Conservation (phyloP, 2,329 filamentous ascomycete species). For the Cytospora piceicola region DNA sequence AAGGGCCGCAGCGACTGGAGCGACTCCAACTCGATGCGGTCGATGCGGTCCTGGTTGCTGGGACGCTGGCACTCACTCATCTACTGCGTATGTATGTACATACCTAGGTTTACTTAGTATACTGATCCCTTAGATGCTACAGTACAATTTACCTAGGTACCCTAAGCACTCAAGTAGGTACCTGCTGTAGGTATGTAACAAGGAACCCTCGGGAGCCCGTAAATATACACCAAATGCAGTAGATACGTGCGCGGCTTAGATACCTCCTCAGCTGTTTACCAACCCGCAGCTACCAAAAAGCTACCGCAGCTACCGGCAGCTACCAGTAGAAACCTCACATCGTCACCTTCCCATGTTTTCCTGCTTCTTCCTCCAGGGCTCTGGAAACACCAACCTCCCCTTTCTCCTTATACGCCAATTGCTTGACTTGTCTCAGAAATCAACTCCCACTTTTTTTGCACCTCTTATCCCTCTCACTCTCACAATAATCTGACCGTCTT, state of each 20-base stretch:
- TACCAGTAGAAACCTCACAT: neutral
- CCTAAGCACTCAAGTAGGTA: too few relatives aligned
- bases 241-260: too few relatives aligned
- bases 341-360: neutral
- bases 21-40: neutral
- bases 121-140: too few relatives aligned
- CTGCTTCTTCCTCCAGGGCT: neutral
- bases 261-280: too few relatives aligned
- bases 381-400: conserved; percentile 20
- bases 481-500: neutral
- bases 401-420: conserved; percentile 23
- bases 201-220: too few relatives aligned
- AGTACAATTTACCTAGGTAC: too few relatives aligned
- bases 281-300: neutral
- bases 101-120: too few relatives aligned
- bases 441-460: conserved; percentile 7
- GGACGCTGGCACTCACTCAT: neutral
- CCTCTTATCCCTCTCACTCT: conserved; percentile 1
- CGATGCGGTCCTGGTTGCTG: neutral
- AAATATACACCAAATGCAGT: too few relatives aligned
- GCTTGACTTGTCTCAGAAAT: conserved; percentile 10
- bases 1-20: neutral
- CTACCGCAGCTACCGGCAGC: neutral
- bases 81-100: too few relatives aligned
- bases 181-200: too few relatives aligned